Evolutionary conservation across 495 filamentous ascomycete genomes (phyloP).

Genomic region (Neurospora tetraspora): DNA sequence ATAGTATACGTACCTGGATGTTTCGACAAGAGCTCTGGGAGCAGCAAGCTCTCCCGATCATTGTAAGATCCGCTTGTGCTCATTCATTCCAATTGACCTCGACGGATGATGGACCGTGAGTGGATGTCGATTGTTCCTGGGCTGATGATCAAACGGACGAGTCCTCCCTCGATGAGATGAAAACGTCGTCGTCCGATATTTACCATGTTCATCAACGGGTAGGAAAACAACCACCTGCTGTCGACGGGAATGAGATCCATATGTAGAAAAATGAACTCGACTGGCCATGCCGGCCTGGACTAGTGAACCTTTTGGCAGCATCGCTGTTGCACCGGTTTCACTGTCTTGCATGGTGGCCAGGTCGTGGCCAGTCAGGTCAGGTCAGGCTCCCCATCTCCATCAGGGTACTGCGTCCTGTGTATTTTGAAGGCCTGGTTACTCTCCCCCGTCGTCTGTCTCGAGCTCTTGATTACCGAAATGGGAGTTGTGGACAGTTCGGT

Average conservation of each 20-base stretch:
- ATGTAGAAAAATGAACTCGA: neutral
- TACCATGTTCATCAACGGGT: neutral
- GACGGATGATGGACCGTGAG: neutral
- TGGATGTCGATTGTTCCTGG: neutral
- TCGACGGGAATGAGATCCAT: neutral
- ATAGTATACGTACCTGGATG: neutral
- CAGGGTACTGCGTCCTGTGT: neutral
- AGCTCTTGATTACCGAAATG: neutral
- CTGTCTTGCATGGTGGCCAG: neutral
- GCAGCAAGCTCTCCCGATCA: neutral
- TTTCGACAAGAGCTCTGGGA: neutral
- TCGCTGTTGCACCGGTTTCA: neutral
- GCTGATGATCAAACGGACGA: neutral
- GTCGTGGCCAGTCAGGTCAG: neutral
- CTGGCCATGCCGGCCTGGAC: neutral
- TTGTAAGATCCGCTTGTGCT: neutral
- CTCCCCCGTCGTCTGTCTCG: neutral
- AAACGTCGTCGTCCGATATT: neutral
- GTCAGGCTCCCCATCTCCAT: neutral
- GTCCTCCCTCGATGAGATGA: neutral
- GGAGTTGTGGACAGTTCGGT: neutral
- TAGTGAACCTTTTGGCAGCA: neutral
- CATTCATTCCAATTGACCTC: neutral
- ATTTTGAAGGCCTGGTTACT: neutral
- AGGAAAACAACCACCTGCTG: neutral